Base-by-base conservation (phyloP, 768 basidiomycete species). In the Psilocybe azurescens region DNA sequence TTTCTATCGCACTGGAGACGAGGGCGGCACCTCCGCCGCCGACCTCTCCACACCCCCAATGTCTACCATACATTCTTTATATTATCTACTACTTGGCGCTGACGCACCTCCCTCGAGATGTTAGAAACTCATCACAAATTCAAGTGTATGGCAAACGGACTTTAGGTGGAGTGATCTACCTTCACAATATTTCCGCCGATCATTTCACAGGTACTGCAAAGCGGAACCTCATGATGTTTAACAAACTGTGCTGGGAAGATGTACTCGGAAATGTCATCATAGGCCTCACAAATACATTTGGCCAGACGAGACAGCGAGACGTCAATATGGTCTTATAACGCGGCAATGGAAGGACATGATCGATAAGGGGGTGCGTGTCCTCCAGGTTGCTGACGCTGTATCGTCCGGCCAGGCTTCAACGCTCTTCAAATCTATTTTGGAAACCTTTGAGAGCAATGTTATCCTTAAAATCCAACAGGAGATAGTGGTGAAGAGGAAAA, bases 381-480 rank as follows among this genome's bases (percentile, higher is more conserved):
- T 9, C 18, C 28, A 41, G 4, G 32, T 56, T 33, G 10, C 54
- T 9, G 18, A 50, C 33, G 50, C 13, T 4, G 8, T 2, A 16
- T 38, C 44, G 14, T 48, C 52, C 2, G 59, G 29, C 6, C 38
- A 44, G n/a, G n/a, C 11, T 7, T 44, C 14, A 11, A 10, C 3
- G 1, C 32, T 54, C 14, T 10, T 60, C 29, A 28, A 60, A 5
- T 9, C 4, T 6, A 3, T 56, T 8, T 4, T 56, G 18, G 29
- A 20, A 28, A 14, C 20, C 14, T 18, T 6, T 5, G 16, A 4
- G 39, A 41, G n/a, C 5, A 30, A 11, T n/a, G 20, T 30, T n/a
- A 16, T 38, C 2, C 47, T 63, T 33, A 44, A 58, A 46, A 66
- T 68, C 18, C 67, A 69, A 52, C 28, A 18, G 16, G 68, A 69